Evolutionary conservation across 768 basidiomycete species (phyloP), one percentile per base, ranked within the genome.

Genomic region (Auriscalpium microsporum): DNA sequence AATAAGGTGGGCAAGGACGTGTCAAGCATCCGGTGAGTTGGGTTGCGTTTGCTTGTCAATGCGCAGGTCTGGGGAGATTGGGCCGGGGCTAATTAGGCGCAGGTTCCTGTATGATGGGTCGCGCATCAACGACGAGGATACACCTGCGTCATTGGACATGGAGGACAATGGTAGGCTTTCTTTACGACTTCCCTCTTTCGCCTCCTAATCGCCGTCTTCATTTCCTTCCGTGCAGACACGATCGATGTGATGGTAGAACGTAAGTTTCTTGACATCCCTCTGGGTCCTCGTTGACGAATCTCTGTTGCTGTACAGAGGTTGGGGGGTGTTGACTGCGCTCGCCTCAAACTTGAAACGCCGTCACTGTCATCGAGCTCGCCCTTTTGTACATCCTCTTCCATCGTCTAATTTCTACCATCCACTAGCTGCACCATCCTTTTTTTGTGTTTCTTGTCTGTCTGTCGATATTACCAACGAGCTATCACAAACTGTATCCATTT

Each of bases 211-310:
- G 36, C 42, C 14, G n/a, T 48, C 48, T 19, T 46, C 54, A 35
- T 45, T 54, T 36, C 46, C 53, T 23, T 52, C 56, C 34, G 55
- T 50, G 21, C 64, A 84, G 94, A 97, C 68, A 84, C 91, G 8
- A 93, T 97, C 71, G 94, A 97, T 78, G 94, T 94, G 59, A 90
- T 94, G 87, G 88, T 95, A 57, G 92, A 95, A 75, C 93, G 92
- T 94, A 74, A 60, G 84, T 79, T 4, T 42, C 13, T 42, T 1
- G 4, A 13, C 40, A 42, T 13, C 4, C 4, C 8, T 13, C 40
- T 42, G 40, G 40, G 4, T 17, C 17, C 8, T 9, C 17, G 40
- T 14, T 28, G 28, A 28, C 28, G 28, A 4, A 5, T 28, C 28
- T 28, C 40, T 42, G 17, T 4, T 42, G 0, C 40, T 14, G 13